Base-by-base conservation (phyloP, 1,139 yeast species). In the Petasospora fabianii region DNA sequence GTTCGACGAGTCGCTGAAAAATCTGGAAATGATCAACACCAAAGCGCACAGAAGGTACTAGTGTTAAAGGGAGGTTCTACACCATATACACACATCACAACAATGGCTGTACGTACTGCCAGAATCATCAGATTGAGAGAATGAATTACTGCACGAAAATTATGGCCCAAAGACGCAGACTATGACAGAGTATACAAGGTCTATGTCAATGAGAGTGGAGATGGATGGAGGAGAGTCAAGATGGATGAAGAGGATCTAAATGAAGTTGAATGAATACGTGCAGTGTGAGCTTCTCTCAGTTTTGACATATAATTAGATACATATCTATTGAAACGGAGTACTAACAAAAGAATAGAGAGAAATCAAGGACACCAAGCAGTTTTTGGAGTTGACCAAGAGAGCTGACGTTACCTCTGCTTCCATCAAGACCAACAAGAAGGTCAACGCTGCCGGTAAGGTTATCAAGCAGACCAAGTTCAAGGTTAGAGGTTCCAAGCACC, bases 351-450 rank as follows among this genome's bases (percentile, higher is more conserved):
- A 12, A 30, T 37, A 44, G 48, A 53, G 47, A 46, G 95, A 90
- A 82, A 84, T 90, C 68, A 85, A 86, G 68, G 97, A 90, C 74
- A 88, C 92, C 77, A 92, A 92, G 77, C 86, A 85, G 75, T 88
- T 92, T 79, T 90, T 92, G 72, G 96, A 87, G 75, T 84, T 88
- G 71, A 90, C 97, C 68, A 86, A 95, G 79, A 83, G 97, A 81
- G 78, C 90, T 65, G 98, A 90, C 80, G 90, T 92, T 69, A 80
- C 80, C 75, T 73, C 85, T 54, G 96, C 95, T 61, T 83, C 90
- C 68, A 82, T 87, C 75, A 86, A 84, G 78, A 76, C 78, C 68
- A 86, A 88, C 90, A 74, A 81, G 75, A 87, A 87, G 78, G 60
- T 80, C 64, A 81, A 80, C 74, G 77, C 84, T 58, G 80, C 80